Percentiles rank a stretch among this genome's conserved stretches.
These are phyloP conservation scores for Aureobasidium vineae DNA, from an alignment of 2,329 filamentous ascomycete species.

Conservation along the genomic window DNA sequence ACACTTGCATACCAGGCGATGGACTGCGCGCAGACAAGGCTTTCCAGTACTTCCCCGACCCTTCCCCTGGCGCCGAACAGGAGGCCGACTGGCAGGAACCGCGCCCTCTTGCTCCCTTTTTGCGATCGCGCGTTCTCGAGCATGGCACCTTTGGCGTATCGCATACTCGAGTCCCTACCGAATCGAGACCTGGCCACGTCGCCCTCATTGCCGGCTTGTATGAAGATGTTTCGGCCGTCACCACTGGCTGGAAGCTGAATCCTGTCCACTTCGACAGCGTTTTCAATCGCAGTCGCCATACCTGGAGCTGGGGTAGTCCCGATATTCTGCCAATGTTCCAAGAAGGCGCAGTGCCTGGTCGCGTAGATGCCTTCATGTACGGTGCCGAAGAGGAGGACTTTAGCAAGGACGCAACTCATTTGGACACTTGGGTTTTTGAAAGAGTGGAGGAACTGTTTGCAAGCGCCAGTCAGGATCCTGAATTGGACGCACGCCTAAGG, in stretches of 20 bases:
- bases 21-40: slow-evolving; percentile 96
- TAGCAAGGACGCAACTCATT: slow-evolving; percentile 71
- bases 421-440: slow-evolving; percentile 96
- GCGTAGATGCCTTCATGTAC: slow-evolving; percentile 85
- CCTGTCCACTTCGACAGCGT: slow-evolving; percentile 98
- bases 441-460: slow-evolving; percentile 84
- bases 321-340: slow-evolving; percentile 98
- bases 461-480: slow-evolving; percentile 73
- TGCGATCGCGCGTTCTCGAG: slow-evolving; percentile 82
- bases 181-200: slow-evolving; percentile 94
- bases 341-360: slow-evolving; percentile 80
- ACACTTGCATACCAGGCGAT: slow-evolving; percentile 57
- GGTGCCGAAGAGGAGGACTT: slow-evolving; percentile 85
- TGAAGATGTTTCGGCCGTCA: slow-evolving; percentile 96
- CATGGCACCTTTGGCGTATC: slow-evolving; percentile 96
- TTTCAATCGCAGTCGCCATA: slow-evolving; percentile 94
- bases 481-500: slow-evolving; percentile 67
- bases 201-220: slow-evolving; percentile 95
- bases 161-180: slow-evolving; percentile 93
- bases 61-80: slow-evolving; percentile 62
- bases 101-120: slow-evolving; percentile 81
- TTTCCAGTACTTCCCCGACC: slow-evolving; percentile 89
- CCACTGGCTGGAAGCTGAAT: slow-evolving; percentile 97
- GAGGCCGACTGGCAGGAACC: slow-evolving; percentile 64
- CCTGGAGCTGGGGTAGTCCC: slow-evolving; percentile 98